phyloP scores from a whole-genome alignment of 2,329 filamentous ascomycete species.

The Lizonia empirigonia region DNA sequence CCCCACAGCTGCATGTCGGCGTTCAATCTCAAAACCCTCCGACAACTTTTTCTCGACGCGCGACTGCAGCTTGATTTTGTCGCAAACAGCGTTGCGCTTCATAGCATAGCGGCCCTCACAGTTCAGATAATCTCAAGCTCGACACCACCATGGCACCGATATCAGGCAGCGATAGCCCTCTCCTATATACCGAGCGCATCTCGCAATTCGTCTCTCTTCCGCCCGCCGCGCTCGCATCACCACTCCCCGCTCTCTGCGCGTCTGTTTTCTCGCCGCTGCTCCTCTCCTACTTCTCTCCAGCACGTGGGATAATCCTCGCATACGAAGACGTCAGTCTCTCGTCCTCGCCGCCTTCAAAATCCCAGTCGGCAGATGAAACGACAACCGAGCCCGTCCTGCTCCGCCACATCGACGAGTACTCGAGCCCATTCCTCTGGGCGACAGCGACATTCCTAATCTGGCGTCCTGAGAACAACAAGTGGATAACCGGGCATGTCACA shows the following conservation, averaged over 20 bases:
- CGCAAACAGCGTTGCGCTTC: conserved; percentile 22
- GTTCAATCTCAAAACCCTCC: conserved; percentile 7
- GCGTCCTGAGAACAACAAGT: conserved; percentile 72
- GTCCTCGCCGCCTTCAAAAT: conserved; percentile 58
- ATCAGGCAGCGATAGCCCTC: conserved; percentile 15
- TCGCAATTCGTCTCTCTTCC: conserved; percentile 80
- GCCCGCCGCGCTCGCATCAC: conserved; percentile 71
- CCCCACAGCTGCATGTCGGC: background rate
- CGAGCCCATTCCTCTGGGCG: conserved; percentile 84
- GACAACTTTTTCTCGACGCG: conserved; percentile 41
- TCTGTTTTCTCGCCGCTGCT: conserved; percentile 77
- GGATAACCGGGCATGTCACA: conserved; percentile 81
- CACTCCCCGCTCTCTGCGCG: conserved; percentile 71
- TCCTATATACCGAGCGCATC: conserved; percentile 78
- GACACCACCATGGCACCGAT: conserved; percentile 35
- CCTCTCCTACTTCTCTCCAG: conserved; percentile 74
- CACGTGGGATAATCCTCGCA: conserved; percentile 75
- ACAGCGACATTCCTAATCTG: conserved; percentile 88
- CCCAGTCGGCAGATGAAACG: background rate
- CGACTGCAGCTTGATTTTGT: conserved; percentile 2
- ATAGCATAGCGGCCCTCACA: background rate
- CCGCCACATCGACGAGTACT: conserved; percentile 67
- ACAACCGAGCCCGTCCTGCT: conserved; percentile 15
- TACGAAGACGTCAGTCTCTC: conserved; percentile 73
- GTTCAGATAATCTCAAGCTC: background rate